Percentiles rank a stretch among this genome's conserved stretches.
phyloP scores from a whole-genome alignment of 2,329 filamentous ascomycete species.

The Sporothrix schenckii region DNA sequence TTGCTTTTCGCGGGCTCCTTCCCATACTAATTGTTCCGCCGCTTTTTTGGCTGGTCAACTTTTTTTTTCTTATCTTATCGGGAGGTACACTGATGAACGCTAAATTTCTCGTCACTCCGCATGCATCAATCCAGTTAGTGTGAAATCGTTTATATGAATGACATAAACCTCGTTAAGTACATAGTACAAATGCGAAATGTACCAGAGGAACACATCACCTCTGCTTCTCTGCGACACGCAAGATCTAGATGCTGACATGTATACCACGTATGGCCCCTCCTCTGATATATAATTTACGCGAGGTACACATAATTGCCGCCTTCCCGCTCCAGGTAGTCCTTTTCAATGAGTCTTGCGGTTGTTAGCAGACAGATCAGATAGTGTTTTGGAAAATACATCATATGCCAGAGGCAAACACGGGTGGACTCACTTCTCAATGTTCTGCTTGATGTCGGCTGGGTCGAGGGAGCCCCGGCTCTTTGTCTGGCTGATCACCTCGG shows the following conservation, averaged over 20 bases:
- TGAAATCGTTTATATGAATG: neutral
- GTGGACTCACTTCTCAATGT: constrained; percentile 83
- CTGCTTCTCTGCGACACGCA: neutral
- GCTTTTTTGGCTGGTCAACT: constrained; percentile 28
- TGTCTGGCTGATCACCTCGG: constrained; percentile 90
- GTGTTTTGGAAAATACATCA: constrained; percentile 13
- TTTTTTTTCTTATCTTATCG: constrained; percentile 37
- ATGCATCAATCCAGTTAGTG: neutral
- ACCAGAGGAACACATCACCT: neutral
- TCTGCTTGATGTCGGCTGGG: constrained; percentile 86
- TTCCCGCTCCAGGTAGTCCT: constrained; percentile 86
- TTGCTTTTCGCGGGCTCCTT: constrained; percentile 9
- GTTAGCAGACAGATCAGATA: neutral
- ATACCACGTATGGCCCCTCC: neutral
- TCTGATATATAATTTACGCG: constrained; percentile 49
- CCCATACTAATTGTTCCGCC: constrained; percentile 18
- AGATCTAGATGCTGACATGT: neutral
- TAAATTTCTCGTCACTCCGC: neutral
- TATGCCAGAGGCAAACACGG: constrained; percentile 19
- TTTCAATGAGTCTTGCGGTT: constrained; percentile 73
- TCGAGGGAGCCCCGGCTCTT: constrained; percentile 84
- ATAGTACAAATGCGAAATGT: neutral
- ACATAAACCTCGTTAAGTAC: neutral
- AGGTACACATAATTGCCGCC: constrained; percentile 72
- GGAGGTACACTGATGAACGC: constrained; percentile 31